Evolutionary conservation across 805 yeast species (phyloP).

Genomic region (Candida boidinii): DNA sequence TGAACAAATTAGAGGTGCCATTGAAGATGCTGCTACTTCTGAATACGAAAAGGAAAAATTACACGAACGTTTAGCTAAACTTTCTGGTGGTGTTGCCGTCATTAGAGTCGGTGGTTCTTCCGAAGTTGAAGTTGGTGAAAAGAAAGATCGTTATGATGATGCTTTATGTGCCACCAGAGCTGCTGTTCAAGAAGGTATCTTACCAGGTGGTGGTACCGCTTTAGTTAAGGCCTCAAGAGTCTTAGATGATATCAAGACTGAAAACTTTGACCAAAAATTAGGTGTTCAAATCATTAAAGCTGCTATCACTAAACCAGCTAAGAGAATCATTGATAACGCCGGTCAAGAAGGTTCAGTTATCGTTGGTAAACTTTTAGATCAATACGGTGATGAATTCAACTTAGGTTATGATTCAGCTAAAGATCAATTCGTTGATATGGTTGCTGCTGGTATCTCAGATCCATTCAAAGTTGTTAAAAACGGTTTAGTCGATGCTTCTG

Average conservation of each 20-base stretch:
- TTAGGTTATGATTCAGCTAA: conserved; percentile 87
- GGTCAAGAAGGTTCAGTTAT: conserved; percentile 97
- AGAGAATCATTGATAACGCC: conserved; percentile 91
- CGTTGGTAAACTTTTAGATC: conserved; percentile 76
- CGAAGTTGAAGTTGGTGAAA: conserved; percentile 97
- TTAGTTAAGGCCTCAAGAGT: conserved; percentile 81
- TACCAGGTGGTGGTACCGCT: conserved; percentile 99
- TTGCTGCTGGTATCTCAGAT: conserved; percentile 94
- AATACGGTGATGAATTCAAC: conserved; percentile 64
- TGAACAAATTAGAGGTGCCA: conserved; percentile 83
- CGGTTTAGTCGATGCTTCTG: conserved; percentile 92
- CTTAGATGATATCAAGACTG: conserved; percentile 62
- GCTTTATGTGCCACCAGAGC: conserved; percentile 98
- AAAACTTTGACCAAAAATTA: conserved; percentile 91
- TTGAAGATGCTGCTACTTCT: conserved; percentile 64
- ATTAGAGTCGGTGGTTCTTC: conserved; percentile 95
- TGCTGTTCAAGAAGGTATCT: conserved; percentile 96
- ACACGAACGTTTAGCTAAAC: conserved; percentile 94
- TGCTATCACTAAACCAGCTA: conserved; percentile 93
- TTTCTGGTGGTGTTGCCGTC: conserved; percentile 98
- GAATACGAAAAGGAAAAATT: conserved; percentile 95
- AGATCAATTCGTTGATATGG: conserved; percentile 93
- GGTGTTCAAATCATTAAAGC: conserved; percentile 91
- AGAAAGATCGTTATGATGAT: conserved; percentile 98
- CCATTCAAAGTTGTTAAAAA: conserved; percentile 97